Conservation (phyloP, 495 filamentous ascomycete genomes). For the Thermochaetoides thermophila region DNA sequence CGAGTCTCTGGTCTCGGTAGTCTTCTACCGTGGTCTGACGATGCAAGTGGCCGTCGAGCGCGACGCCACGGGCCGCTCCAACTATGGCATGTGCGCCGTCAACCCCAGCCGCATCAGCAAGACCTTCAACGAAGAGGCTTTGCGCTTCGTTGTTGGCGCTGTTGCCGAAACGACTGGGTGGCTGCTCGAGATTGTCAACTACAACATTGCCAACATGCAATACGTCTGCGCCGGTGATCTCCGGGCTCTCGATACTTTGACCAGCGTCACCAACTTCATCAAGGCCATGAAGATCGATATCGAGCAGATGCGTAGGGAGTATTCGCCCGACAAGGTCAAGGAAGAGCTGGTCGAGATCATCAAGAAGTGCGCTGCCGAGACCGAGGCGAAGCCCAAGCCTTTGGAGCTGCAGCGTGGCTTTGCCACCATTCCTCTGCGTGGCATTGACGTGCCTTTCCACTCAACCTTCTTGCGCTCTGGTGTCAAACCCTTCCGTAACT, state of each 20-base stretch:
- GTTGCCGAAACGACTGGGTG: conserved; percentile 84
- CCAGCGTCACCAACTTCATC: conserved; percentile 81
- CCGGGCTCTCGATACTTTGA: conserved; percentile 85
- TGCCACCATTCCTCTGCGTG: conserved; percentile 88
- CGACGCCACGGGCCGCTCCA: conserved; percentile 79
- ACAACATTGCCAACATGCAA: conserved; percentile 96
- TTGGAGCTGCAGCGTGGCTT: conserved; percentile 85
- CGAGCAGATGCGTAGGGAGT: conserved; percentile 70
- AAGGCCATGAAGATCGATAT: conserved; percentile 96
- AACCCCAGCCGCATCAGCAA: conserved; percentile 95
- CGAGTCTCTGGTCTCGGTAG: conserved; percentile 92
- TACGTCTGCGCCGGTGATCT: conserved; percentile 97
- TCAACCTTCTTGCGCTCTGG: conserved; percentile 92
- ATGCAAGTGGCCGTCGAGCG: conserved; percentile 99
- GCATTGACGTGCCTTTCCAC: conserved; percentile 98
- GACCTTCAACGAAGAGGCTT: conserved; percentile 91
- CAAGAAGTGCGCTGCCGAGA: conserved; percentile 73
- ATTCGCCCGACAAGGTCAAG: conserved; percentile 53
- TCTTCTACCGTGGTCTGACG: conserved; percentile 96
- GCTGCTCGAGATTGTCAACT: conserved; percentile 97
- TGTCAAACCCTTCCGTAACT: conserved; percentile 94
- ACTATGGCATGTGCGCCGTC: conserved; percentile 98
- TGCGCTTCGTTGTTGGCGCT: conserved; percentile 89
- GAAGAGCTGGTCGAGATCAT: conserved; percentile 44
- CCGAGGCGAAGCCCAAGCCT: conserved; percentile 73